phyloP scores from a whole-genome alignment of 495 filamentous ascomycete species.

The Arthonia radiata region DNA sequence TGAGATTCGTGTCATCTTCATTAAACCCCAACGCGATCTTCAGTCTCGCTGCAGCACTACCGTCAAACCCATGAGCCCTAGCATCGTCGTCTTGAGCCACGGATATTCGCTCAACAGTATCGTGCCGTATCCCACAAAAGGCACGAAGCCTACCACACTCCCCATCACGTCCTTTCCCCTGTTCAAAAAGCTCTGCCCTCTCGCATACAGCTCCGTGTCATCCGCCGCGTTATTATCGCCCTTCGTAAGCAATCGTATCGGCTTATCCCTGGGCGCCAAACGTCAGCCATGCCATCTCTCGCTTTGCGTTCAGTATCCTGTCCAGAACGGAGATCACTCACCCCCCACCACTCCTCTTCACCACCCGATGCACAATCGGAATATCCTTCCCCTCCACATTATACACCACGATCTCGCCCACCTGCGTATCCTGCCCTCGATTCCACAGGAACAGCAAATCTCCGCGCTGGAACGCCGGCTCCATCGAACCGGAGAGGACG shows the following conservation, averaged over 20 bases:
- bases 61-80: conserved; percentile 86
- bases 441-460: conserved; percentile 93
- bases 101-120: conserved; percentile 92
- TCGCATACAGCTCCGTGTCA: conserved; percentile 79
- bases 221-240: conserved; percentile 91
- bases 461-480: conserved; percentile 87
- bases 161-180: conserved; percentile 78
- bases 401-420: conserved; percentile 87
- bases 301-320: conserved; percentile 22
- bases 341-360: conserved; percentile 25
- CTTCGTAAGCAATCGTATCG: conserved; percentile 65
- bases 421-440: conserved; percentile 42
- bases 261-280: conserved; percentile 7
- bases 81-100: conserved; percentile 83
- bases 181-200: conserved; percentile 61
- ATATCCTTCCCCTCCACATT: conserved; percentile 82
- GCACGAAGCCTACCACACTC: conserved; percentile 80
- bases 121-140: conserved; percentile 90
- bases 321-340: conserved; percentile 33
- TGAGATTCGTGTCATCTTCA: no score
- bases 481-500: conserved; percentile 85
- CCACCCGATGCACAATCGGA: conserved; percentile 76
- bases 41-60: conserved; percentile 82
- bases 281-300: conserved; percentile 4
- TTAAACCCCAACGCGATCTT: no score